Base-by-base conservation (phyloP, 495 filamentous ascomycete species). In the Annulohypoxylon stygium region DNA sequence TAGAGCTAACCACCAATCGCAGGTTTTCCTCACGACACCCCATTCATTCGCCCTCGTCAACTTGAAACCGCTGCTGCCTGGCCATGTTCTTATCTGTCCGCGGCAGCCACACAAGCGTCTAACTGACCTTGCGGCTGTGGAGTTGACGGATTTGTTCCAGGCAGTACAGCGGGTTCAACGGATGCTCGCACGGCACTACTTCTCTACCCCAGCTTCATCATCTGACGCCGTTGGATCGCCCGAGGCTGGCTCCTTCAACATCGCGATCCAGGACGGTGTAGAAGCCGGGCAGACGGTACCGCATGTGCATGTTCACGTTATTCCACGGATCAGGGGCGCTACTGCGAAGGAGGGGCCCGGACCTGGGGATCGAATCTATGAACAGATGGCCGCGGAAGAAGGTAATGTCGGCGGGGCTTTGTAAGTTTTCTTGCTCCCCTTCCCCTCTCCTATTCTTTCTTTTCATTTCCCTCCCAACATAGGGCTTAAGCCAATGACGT, bases 301-400 rank as follows among this genome's bases (percentile, higher is more conserved):
- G 9, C 96, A 99, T 83, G 90, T 98, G 12, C 97, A 99, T 81
- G 90, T 92, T 55, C 97, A 99, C 83, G 89, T 98, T 37, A 98
- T 99, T 61, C 96, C 96, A 23, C 83, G 96, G 45, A 84, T 85
- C 59, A 69, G 74, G 14, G 80, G 81, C 11, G 64, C 68, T 33
- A 85, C 80, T 14, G 82, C 77, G 51, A 86, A 86, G 73, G 71
- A 79, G 18, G 83, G 84, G 10, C 81, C 86, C 62, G 84, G 85
- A 4, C 77, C 82, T n/a, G 81, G 83, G 16, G 87, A 90, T 68
- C 82, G 82, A 70, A 87, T 98, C 57, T 97, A 98, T 81, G 88
- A 90, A 63, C 83, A 91, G 85, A 84, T 98, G 80, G 94, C 97
- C 77, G 89, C 86, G 37, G 93, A 97, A 78, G 92, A 93, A 69